Evolutionary conservation across 345 rosid species (phyloP).

Genomic region (Rhodamnia argentea): DNA sequence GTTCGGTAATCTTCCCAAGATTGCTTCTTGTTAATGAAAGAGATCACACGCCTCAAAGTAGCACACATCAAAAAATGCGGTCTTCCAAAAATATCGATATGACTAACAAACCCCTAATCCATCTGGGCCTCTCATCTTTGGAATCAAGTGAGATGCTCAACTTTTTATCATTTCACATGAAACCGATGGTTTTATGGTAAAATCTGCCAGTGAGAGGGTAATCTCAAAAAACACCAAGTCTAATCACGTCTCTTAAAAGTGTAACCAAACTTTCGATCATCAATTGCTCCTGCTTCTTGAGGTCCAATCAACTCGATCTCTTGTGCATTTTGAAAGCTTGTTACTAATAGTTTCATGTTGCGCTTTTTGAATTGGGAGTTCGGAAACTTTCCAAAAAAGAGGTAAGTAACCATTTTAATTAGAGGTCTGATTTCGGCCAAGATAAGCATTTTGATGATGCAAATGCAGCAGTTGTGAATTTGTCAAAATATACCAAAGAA

Average conservation of each 20-base stretch:
- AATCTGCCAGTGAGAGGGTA: neutral
- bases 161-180: no score
- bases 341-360: neutral
- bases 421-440: neutral
- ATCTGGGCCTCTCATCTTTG: no score
- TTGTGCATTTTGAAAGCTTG: neutral
- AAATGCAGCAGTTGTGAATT: neutral
- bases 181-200: no score
- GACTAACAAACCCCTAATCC: no score
- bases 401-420: neutral
- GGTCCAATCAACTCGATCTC: neutral
- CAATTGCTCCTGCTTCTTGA: neutral
- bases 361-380: neutral
- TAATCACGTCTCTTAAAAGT: accelerated
- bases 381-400: neutral
- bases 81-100: no score
- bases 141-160: no score
- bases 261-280: neutral
- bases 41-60: no score
- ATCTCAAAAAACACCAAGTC: neutral
- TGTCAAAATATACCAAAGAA: neutral
- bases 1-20: no score
- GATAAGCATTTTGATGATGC: neutral
- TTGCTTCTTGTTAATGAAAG: no score
- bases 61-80: no score